phyloP scores from a whole-genome alignment of 345 rosid genomes.

The Lumnitzera racemosa region DNA sequence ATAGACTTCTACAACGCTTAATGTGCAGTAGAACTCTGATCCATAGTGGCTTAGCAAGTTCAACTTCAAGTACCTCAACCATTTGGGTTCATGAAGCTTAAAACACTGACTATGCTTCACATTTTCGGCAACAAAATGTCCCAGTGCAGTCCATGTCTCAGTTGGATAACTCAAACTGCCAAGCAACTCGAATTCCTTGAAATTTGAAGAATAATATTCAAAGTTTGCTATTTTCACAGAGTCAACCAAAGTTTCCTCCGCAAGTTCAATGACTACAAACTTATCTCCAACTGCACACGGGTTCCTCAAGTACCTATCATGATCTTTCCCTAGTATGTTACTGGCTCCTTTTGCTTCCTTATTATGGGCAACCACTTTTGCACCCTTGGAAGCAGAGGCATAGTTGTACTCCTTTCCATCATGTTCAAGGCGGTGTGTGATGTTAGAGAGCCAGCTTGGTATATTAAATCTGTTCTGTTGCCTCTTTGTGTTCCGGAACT shows the following conservation, averaged over 20 bases:
- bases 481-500: constrained; percentile 39
- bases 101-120: constrained; percentile 73
- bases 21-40: constrained; percentile 85
- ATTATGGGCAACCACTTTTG: constrained; percentile 75
- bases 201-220: constrained; percentile 83
- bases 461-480: constrained; percentile 33
- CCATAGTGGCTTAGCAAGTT: constrained; percentile 80
- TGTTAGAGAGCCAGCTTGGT: constrained; percentile 41
- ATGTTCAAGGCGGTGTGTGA: constrained; percentile 69
- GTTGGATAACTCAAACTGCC: constrained; percentile 83
- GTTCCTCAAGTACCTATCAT: constrained; percentile 76
- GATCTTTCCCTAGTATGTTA: constrained; percentile 75
- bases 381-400: constrained; percentile 78
- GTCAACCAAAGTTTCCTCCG: constrained; percentile 87
- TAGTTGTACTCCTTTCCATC: constrained; percentile 86
- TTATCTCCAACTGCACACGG: constrained; percentile 72
- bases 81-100: constrained; percentile 74
- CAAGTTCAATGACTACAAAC: constrained; percentile 78
- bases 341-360: constrained; percentile 91
- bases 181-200: constrained; percentile 66
- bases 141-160: constrained; percentile 49
- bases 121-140: constrained; percentile 62
- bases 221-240: constrained; percentile 77
- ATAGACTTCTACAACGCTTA: constrained; percentile 73
- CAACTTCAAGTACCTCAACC: constrained; percentile 82